phyloP scores from a whole-genome alignment of 805 yeast genomes.

The Priceomyces haplophilus region DNA sequence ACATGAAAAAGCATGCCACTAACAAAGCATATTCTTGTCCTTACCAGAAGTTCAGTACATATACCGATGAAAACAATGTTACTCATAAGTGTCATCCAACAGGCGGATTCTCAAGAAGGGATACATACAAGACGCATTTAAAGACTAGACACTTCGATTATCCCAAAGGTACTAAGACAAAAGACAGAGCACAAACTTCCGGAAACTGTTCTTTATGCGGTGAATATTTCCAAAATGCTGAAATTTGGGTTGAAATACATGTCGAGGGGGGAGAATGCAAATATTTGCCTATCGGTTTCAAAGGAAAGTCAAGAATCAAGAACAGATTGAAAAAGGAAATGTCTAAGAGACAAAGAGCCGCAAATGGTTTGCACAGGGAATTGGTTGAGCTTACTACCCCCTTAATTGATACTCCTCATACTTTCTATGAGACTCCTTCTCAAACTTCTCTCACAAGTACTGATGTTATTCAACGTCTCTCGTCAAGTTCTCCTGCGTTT shows the following conservation, averaged over 20 bases:
- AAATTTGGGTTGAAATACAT: constrained; percentile 52
- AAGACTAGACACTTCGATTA: constrained; percentile 56
- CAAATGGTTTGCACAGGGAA: constrained; percentile 3
- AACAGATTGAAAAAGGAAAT: constrained; percentile 40
- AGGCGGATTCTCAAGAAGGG: constrained; percentile 59
- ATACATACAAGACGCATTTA: constrained; percentile 56
- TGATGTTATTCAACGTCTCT: constrained; percentile 6
- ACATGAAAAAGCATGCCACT: constrained; percentile 49
- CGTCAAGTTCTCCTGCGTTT: constrained; percentile 11
- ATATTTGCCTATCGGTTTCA: constrained; percentile 41
- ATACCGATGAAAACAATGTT: constrained; percentile 37
- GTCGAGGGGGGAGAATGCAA: constrained; percentile 50
- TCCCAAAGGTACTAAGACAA: constrained; percentile 53
- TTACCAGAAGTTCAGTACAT: constrained; percentile 38
- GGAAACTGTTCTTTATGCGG: constrained; percentile 59
- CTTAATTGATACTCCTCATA: constrained; percentile 9
- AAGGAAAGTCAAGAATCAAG: constrained; percentile 43
- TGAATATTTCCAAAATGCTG: constrained; percentile 44
- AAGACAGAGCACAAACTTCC: constrained; percentile 38
- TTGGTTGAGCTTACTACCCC: constrained; percentile 7
- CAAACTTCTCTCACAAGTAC: constrained; percentile 1
- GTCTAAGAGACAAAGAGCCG: constrained; percentile 14
- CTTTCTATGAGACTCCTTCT: constrained; percentile 10
- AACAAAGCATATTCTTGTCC: constrained; percentile 56
- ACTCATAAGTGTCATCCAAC: constrained; percentile 52